These are phyloP conservation scores for Podospora australis DNA, from an alignment of 495 filamentous ascomycete species.

Conservation along the genomic window DNA sequence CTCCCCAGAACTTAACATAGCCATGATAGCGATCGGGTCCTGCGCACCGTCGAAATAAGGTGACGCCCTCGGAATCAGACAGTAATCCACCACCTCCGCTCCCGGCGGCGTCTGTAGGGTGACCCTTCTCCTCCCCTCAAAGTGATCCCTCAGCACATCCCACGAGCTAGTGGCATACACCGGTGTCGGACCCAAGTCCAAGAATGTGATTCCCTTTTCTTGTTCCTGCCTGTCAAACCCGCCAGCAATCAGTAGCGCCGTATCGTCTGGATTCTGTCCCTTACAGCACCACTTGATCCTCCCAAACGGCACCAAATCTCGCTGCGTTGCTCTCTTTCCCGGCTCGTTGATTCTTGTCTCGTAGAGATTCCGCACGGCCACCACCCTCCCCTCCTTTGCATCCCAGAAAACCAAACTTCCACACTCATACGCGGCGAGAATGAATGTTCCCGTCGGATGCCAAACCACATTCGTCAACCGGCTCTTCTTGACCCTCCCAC, in stretches of 20 bases:
- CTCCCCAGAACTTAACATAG: conserved; percentile 77
- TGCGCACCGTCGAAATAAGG: conserved; percentile 83
- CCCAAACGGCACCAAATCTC: conserved; percentile 55
- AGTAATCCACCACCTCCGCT: conserved; percentile 74
- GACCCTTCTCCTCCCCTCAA: conserved; percentile 61
- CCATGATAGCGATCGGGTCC: conserved; percentile 80
- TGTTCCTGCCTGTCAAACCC: conserved; percentile 58
- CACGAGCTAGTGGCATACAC: conserved; percentile 85
- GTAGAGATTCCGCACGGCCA: conserved; percentile 76
- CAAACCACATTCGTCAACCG: conserved; percentile 72
- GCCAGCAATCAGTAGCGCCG: conserved; percentile 79
- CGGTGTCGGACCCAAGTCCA: conserved; percentile 84
- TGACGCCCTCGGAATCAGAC: conserved; percentile 68
- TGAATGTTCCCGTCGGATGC: conserved; percentile 92
- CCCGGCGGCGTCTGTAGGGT: conserved; percentile 74
- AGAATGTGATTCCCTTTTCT: conserved; percentile 71
- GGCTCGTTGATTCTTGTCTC: conserved; percentile 60
- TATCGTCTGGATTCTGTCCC: conserved; percentile 77
- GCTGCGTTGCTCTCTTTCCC: conserved; percentile 29
- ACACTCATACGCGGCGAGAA: conserved; percentile 84
- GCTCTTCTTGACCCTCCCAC: too few species aligned
- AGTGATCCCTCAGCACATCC: conserved; percentile 70
- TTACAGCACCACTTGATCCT: conserved; percentile 87
- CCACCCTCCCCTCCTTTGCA: conserved; percentile 76
- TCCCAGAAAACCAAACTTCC: conserved; percentile 91